phyloP scores from a whole-genome alignment of 768 basidiomycete species.

The Saitozyma podzolica region DNA sequence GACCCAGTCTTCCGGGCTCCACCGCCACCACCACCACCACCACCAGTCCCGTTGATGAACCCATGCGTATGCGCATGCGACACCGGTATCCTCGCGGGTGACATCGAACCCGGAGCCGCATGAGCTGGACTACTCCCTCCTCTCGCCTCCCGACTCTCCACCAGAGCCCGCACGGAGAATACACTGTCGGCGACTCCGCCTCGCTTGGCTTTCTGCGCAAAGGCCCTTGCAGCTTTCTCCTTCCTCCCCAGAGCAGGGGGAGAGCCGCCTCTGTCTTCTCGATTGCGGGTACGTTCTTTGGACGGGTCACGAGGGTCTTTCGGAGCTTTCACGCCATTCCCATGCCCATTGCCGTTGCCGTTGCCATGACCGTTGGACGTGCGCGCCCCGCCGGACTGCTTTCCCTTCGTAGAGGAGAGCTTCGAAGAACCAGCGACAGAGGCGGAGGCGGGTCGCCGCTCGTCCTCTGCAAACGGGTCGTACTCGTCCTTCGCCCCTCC shows the following conservation, averaged over 20 bases:
- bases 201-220: conserved; percentile 30
- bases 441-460: conserved; percentile 2
- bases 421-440: conserved; percentile 5
- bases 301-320: too few species aligned
- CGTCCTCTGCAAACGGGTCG: conserved; percentile 46
- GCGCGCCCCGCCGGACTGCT: background rate
- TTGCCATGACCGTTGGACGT: background rate
- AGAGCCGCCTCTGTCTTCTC: conserved; percentile 9
- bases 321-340: background rate
- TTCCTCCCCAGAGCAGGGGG: conserved; percentile 38
- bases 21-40: too few species aligned
- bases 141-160: conserved; percentile 18
- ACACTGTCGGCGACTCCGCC: conserved; percentile 15
- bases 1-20: background rate
- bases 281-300: background rate
- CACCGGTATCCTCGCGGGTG: background rate
- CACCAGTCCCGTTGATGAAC: too few species aligned
- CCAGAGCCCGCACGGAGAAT: conserved; percentile 30
- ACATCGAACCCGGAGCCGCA: background rate
- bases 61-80: background rate
- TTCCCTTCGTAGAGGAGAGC: background rate
- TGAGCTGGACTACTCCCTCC: background rate
- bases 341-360: background rate
- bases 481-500: conserved; percentile 19
- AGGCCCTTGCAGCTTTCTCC: conserved; percentile 33